Evolutionary conservation across 1,284 basidiomycete species (phyloP).

Genomic region (Coniophora puteana): DNA sequence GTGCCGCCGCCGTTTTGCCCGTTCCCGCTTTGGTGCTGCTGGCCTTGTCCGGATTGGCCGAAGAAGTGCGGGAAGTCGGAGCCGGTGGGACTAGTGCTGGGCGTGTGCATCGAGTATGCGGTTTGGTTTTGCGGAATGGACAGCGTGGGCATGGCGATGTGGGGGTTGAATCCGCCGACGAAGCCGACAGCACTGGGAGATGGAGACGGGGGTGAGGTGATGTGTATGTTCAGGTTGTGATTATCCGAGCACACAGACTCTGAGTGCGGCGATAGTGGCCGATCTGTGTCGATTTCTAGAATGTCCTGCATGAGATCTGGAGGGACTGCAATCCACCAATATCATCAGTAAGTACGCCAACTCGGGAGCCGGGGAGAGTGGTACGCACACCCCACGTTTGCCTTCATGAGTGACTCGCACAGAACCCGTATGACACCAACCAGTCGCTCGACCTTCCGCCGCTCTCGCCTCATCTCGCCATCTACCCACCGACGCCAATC

Average conservation of each 20-base stretch:
- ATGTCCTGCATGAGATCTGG: slow-evolving; percentile 54
- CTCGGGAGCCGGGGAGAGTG: slow-evolving; percentile 9
- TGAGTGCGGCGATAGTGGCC: slow-evolving; percentile 23
- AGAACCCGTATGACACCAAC: slow-evolving; percentile 43
- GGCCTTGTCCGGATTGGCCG: too few relatives aligned
- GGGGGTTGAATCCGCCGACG: too few relatives aligned
- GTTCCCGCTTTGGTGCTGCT: too few relatives aligned
- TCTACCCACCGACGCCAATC: slow-evolving; percentile 28
- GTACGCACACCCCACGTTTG: slow-evolving; percentile 49
- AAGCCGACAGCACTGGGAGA: too few relatives aligned
- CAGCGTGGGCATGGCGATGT: slow-evolving; percentile 24
- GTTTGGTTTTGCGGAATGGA: slow-evolving; percentile 11
- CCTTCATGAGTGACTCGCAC: slow-evolving; percentile 55
- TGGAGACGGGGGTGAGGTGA: slow-evolving; percentile 58
- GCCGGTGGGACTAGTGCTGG: slow-evolving; percentile 61
- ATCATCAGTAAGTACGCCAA: slow-evolving; percentile 12
- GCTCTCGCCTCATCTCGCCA: slow-evolving; percentile 37
- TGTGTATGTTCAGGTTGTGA: slow-evolving; percentile 61
- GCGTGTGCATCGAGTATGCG: slow-evolving; percentile 44
- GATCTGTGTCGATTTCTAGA: slow-evolving; percentile 25
- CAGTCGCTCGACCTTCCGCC: slow-evolving; percentile 45
- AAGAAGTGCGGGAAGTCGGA: slow-evolving; percentile 46
- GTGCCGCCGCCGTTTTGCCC: too few relatives aligned
- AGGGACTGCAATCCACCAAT: slow-evolving; percentile 41
- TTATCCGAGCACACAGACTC: slow-evolving; percentile 11